A percentile compares a stretch with the other conserved stretches of the same genome.
phyloP scores from a whole-genome alignment of 164 flowering plant species.

The Berberis thunbergii region DNA sequence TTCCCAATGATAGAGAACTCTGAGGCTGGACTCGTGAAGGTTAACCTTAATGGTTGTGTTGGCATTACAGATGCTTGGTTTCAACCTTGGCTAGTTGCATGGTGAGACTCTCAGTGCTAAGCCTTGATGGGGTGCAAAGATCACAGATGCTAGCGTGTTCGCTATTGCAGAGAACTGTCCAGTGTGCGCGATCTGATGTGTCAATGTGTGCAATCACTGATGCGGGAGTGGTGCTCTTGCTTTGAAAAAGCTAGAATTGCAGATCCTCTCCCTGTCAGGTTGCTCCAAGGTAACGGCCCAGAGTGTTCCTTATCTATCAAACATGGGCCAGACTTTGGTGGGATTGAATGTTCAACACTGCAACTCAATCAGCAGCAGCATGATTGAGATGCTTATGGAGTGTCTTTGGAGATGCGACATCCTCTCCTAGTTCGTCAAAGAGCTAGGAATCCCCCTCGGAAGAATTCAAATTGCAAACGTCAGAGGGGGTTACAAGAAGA shows the following conservation, averaged over 20 bases:
- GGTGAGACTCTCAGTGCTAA: constrained; percentile 51
- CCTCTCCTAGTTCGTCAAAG: constrained; percentile 28
- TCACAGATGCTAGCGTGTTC: constrained; percentile 51
- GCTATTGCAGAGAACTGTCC: constrained; percentile 53
- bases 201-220: constrained; percentile 54
- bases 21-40: constrained; percentile 47
- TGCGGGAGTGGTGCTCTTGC: constrained; percentile 43
- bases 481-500: constrained; percentile 1
- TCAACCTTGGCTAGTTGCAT: constrained; percentile 33
- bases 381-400: constrained; percentile 33
- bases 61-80: constrained; percentile 51
- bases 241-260: constrained; percentile 33
- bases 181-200: constrained; percentile 51
- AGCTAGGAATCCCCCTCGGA: neutral
- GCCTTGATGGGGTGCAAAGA: constrained; percentile 50
- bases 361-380: constrained; percentile 39
- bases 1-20: constrained; percentile 36
- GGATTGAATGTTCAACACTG: constrained; percentile 60
- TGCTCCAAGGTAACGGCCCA: constrained; percentile 51
- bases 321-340: constrained; percentile 39
- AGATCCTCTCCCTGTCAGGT: constrained; percentile 55
- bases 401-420: constrained; percentile 66
- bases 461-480: neutral
- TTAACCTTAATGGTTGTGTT: constrained; percentile 45
- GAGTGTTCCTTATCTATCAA: constrained; percentile 29